A percentile compares a stretch with the other conserved stretches of the same genome.
Evolutionary conservation across 2,329 filamentous ascomycete species (phyloP).

Genomic region (Aspergillus hiratsukae): DNA sequence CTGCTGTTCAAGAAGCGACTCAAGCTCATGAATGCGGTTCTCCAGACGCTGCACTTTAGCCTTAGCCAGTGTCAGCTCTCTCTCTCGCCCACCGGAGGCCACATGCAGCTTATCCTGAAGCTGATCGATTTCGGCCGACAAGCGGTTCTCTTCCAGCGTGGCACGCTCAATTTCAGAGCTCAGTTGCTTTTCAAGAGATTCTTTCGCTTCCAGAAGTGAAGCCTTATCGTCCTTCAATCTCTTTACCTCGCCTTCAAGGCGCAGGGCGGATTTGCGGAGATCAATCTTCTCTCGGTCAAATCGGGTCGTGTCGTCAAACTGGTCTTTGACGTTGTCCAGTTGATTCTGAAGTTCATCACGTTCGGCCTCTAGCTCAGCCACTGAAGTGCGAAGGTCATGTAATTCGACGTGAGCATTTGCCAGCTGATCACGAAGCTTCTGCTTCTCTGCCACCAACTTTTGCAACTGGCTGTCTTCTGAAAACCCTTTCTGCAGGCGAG

Average conservation of each 20-base stretch:
- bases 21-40: conserved; percentile 47
- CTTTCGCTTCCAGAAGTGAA: conserved; percentile 52
- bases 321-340: conserved; percentile 52
- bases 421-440: conserved; percentile 60
- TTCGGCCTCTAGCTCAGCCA: conserved; percentile 59
- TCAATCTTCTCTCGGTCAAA: conserved; percentile 67
- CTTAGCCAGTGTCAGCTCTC: conserved; percentile 50
- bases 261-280: conserved; percentile 62
- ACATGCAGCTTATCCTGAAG: conserved; percentile 49
- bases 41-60: conserved; percentile 64
- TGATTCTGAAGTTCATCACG: conserved; percentile 63
- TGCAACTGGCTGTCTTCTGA: conserved; percentile 57
- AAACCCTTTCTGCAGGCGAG: conserved; percentile 54
- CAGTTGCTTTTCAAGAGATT: conserved; percentile 59
- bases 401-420: conserved; percentile 57
- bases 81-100: conserved; percentile 39
- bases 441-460: conserved; percentile 57
- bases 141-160: conserved; percentile 60
- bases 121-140: conserved; percentile 46
- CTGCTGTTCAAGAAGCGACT: conserved; percentile 52
- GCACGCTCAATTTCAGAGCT: conserved; percentile 64
- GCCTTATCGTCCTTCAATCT: conserved; percentile 62
- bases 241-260: conserved; percentile 63
- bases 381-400: conserved; percentile 52
- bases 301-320: conserved; percentile 54